phyloP scores from a whole-genome alignment of 2,329 filamentous ascomycete genomes.

The Fusarium cicatricum region DNA sequence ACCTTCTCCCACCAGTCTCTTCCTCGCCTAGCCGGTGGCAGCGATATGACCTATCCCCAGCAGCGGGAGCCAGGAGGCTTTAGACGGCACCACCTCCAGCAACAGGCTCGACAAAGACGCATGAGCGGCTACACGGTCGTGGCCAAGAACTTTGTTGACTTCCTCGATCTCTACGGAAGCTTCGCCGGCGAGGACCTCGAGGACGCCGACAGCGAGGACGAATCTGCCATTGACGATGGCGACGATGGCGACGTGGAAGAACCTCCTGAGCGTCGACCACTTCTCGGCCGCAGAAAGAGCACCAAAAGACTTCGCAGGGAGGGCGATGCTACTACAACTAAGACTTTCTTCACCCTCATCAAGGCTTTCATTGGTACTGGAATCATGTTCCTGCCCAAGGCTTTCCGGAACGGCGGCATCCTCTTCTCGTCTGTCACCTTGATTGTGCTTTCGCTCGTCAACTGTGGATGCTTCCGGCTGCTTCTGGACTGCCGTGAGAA shows the following conservation, averaged over 20 bases:
- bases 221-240: conserved; percentile 61
- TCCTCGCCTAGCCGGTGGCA: conserved; percentile 42
- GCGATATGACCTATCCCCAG: conserved; percentile 48
- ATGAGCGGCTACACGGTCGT: conserved; percentile 57
- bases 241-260: conserved; percentile 55
- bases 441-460: conserved; percentile 69
- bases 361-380: conserved; percentile 84
- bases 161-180: conserved; percentile 77
- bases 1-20: conserved; percentile 69
- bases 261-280: conserved; percentile 64
- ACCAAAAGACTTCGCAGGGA: conserved; percentile 54
- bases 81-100: conserved; percentile 53
- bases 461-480: conserved; percentile 75
- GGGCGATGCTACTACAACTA: conserved; percentile 72
- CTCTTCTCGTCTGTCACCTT: conserved; percentile 77
- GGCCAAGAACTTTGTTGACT: conserved; percentile 76
- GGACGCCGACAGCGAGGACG: conserved; percentile 63
- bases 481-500: conserved; percentile 71
- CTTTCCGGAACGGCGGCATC: conserved; percentile 80
- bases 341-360: conserved; percentile 80
- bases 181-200: conserved; percentile 78
- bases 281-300: conserved; percentile 60
- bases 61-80: conserved; percentile 58
- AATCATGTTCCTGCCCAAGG: conserved; percentile 84
- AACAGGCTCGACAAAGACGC: conserved; percentile 51